phyloP scores from a whole-genome alignment of 495 filamentous ascomycete species.

The Neurospora sp. region DNA sequence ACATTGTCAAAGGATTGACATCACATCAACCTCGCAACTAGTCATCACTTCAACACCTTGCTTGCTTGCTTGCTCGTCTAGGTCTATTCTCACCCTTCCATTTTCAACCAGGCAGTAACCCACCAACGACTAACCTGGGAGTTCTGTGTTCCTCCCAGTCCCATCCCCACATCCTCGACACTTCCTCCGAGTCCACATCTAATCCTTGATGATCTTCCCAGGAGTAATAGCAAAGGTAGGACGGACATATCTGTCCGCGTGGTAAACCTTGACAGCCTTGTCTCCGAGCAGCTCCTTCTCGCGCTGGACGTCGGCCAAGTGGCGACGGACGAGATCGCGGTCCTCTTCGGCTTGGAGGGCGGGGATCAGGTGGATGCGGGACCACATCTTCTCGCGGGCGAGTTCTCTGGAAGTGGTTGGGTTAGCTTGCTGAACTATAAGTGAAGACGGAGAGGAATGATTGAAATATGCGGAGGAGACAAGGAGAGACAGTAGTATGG shows the following conservation, averaged over 20 bases:
- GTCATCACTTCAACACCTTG: not conserved
- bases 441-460: not conserved
- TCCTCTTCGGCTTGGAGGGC: constrained; percentile 92
- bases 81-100: not conserved
- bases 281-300: constrained; percentile 83
- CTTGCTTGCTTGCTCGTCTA: not conserved
- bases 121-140: not conserved
- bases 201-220: constrained; percentile 37
- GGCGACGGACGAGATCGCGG: constrained; percentile 78
- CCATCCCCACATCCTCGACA: not conserved
- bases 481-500: not conserved
- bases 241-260: constrained; percentile 76
- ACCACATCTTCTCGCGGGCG: constrained; percentile 95
- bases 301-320: constrained; percentile 74
- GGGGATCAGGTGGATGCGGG: constrained; percentile 83
- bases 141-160: not conserved
- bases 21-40: not conserved
- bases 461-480: not conserved
- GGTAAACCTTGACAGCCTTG: constrained; percentile 62
- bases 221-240: constrained; percentile 61
- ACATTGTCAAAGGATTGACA: not conserved
- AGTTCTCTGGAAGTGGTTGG: constrained; percentile 54
- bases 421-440: not conserved
- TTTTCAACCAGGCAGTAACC: not conserved
- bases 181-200: not conserved